Evolutionary conservation across 2,329 filamentous ascomycete species (phyloP), one percentile per base, ranked within the genome.

Genomic region (Aspergillus pseudotamarii): DNA sequence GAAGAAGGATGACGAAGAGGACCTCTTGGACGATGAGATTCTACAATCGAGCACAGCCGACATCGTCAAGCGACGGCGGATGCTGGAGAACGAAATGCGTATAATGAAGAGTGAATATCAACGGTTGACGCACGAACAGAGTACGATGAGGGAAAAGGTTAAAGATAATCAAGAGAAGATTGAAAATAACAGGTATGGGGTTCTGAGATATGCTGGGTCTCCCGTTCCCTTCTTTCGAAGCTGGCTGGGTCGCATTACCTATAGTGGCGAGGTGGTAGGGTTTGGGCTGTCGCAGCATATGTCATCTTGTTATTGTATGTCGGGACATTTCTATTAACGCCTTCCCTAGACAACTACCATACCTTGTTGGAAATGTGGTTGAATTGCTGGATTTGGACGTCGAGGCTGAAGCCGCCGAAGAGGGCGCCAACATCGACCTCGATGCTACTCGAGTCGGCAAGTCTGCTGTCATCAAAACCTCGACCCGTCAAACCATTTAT

Each of bases 81-180:
- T 99, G 76, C 85, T 99, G 69, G 95, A 99, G 81, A 99, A 99
- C 80, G 95, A 99, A 81, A 91, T 95, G 74, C 88, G 95, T 74
- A 98, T 99, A 81, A 98, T 99, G 93, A 94, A 91, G 85, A 97
- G 93, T 85, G 95, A 99, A 81, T 93, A 89, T 73, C 94, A 97
- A 77, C 90, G 95, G 72, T 85, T 99, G 82, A 91, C 91, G 73
- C 95, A 99, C 75, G 95, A 99, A 82, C 97, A 97, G 83, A 89
- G 91, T 57, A 90, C 92, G 56, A 99, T 99, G 95, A 89, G 89
- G 63, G 94, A 98, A 80, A 98, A 97, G 85, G 98, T 99, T 80
- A 98, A 97, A 86, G 95, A 99, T 78, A 99, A 99, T 76, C 83
- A 92, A 74, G 96, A 99, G 72, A 99, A 99, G 88, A 99, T 99